phyloP scores from a whole-genome alignment of 2,329 filamentous ascomycete genomes.

The Penicillium italicum region DNA sequence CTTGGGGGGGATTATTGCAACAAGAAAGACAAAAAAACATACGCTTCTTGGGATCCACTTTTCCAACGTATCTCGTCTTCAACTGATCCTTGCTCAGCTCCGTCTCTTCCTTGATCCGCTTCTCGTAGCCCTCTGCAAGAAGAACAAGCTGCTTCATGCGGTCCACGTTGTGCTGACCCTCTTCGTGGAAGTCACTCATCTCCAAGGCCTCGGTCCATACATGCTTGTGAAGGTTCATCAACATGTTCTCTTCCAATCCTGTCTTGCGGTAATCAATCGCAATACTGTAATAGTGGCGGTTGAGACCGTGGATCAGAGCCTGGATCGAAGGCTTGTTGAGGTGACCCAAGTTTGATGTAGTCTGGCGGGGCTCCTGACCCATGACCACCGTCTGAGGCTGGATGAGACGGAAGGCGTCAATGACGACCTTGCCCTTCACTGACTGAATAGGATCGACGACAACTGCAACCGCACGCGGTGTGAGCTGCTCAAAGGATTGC shows the following conservation, averaged over 20 bases:
- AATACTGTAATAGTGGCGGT: conserved; percentile 99
- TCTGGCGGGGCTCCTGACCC: conserved; percentile 95
- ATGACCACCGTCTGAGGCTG: conserved; percentile 97
- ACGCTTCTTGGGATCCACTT: conserved; percentile 98
- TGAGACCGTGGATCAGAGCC: conserved; percentile 94
- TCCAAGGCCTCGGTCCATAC: conserved; percentile 97
- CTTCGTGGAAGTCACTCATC: conserved; percentile 91
- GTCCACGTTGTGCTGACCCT: conserved; percentile 82
- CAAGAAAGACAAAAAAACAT: conserved; percentile 30
- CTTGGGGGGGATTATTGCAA: neutral
- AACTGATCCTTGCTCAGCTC: conserved; percentile 95
- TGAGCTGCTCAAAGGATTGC: conserved; percentile 99
- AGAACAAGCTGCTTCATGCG: conserved; percentile 81
- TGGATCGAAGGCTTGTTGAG: conserved; percentile 99
- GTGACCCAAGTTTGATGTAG: conserved; percentile 94
- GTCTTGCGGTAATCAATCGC: conserved; percentile 98
- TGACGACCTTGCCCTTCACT: conserved; percentile 99
- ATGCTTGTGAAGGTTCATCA: conserved; percentile 99
- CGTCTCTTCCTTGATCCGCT: conserved; percentile 97
- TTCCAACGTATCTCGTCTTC: conserved; percentile 98
- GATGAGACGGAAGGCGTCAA: conserved; percentile 97
- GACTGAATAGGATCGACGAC: conserved; percentile 99
- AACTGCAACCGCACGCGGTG: conserved; percentile 91
- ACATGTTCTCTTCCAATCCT: conserved; percentile 96
- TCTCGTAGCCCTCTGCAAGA: conserved; percentile 94